Percentiles rank a stretch among this genome's conserved stretches.
Conservation (phyloP, 2,329 filamentous ascomycete genomes). For the Botrytis sinoallii region DNA sequence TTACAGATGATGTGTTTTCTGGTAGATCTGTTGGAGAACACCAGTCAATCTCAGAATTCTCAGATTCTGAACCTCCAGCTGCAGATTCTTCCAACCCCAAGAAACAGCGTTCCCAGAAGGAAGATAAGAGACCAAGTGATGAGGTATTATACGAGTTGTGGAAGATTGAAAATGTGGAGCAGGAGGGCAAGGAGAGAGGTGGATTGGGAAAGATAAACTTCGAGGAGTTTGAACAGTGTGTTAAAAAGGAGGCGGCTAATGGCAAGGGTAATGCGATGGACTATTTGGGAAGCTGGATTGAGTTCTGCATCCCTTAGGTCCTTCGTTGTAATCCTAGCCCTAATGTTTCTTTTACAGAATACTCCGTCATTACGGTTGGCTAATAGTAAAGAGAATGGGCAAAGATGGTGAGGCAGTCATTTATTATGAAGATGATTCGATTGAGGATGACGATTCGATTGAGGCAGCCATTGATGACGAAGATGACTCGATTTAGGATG, state of each 20-base stretch:
- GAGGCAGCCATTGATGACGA: neutral
- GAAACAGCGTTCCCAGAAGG: neutral
- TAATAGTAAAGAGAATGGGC: neutral
- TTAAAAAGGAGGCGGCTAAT: conserved; percentile 52
- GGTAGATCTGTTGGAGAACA: neutral
- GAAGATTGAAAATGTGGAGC: conserved; percentile 27
- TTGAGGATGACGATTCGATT: neutral
- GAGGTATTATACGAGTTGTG: conserved; percentile 29
- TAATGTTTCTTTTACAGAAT: neutral
- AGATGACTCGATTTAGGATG: neutral
- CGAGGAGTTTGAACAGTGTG: conserved; percentile 74
- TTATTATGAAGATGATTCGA: neutral
- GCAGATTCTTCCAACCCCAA: neutral
- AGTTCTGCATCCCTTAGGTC: conserved; percentile 62
- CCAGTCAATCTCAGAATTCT: neutral
- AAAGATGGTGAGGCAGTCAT: neutral
- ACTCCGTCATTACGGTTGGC: neutral
- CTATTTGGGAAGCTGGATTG: conserved; percentile 88
- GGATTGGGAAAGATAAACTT: conserved; percentile 77
- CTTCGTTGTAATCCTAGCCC: neutral
- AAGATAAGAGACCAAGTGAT: conserved; percentile 15
- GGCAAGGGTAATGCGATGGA: conserved; percentile 63
- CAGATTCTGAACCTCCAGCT: neutral
- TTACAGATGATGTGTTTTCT: neutral
- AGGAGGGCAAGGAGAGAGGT: conserved; percentile 67